These are phyloP conservation scores for Uronychia binucleata DNA, from an alignment of 73 alveolate species.

Conservation along the genomic window DNA sequence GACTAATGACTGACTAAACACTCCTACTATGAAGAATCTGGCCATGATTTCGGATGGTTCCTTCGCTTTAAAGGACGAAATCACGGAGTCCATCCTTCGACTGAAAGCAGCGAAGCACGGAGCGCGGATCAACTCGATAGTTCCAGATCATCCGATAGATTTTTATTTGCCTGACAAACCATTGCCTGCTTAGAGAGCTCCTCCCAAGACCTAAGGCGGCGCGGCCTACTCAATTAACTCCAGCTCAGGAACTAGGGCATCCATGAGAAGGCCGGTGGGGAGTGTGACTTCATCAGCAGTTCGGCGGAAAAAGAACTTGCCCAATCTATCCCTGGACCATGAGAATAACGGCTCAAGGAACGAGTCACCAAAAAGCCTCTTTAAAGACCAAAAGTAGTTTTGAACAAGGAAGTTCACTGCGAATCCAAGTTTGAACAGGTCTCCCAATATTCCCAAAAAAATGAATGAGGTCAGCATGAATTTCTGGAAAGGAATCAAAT, in stretches of 20 bases:
- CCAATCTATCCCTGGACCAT: too few species aligned
- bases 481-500: background rate
- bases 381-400: background rate
- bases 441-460: background rate
- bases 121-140: slow-evolving; percentile 21
- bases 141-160: slow-evolving; percentile 36
- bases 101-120: slow-evolving; percentile 65
- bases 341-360: too few species aligned
- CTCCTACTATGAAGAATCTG: slow-evolving; percentile 44
- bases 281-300: background rate
- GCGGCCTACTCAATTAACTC: background rate
- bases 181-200: background rate
- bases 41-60: slow-evolving; percentile 41
- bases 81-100: slow-evolving; percentile 23
- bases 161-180: slow-evolving; percentile 55
- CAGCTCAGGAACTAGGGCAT: background rate
- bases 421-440: background rate
- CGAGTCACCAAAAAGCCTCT: background rate
- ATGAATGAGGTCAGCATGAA: background rate
- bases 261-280: background rate
- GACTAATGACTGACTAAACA: slow-evolving; percentile 34
- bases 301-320: background rate
- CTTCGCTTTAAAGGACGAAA: slow-evolving; percentile 41
- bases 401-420: background rate
- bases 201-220: background rate